Evolutionary conservation across 2,329 filamentous ascomycete species (phyloP).

Genomic region (Fonsecaea multimorphosa): DNA sequence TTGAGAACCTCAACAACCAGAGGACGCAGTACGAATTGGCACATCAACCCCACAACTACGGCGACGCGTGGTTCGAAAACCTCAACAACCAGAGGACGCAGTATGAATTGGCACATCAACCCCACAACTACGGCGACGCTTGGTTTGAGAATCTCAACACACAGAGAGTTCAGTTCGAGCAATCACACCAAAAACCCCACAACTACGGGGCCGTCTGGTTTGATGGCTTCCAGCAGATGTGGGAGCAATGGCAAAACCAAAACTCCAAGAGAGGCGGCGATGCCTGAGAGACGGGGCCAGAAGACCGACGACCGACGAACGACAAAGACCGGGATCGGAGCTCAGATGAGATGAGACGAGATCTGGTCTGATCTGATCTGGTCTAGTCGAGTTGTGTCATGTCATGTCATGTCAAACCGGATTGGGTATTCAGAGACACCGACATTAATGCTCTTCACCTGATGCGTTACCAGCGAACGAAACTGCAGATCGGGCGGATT

Average conservation of each 20-base stretch:
- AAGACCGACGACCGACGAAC: background rate
- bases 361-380: background rate
- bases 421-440: background rate
- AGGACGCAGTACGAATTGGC: background rate
- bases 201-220: conserved; percentile 32
- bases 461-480: background rate
- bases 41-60: conserved; percentile 26
- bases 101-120: conserved; percentile 14
- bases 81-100: conserved; percentile 28
- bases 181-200: conserved; percentile 12
- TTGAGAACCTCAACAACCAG: conserved; percentile 26
- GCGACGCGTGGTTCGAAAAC: conserved; percentile 33
- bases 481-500: background rate
- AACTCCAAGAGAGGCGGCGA: conserved; percentile 15
- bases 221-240: conserved; percentile 25
- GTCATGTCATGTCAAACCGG: background rate
- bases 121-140: conserved; percentile 27
- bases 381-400: background rate
- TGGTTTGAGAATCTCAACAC: conserved; percentile 31
- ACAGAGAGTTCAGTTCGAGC: conserved; percentile 8
- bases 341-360: background rate
- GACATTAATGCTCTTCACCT: background rate
- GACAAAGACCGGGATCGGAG: background rate
- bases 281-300: conserved; percentile 15
- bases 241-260: conserved; percentile 31